Base-by-base conservation (phyloP, 352 stramenopile genomes). In the Globisporangium orthogonon region DNA sequence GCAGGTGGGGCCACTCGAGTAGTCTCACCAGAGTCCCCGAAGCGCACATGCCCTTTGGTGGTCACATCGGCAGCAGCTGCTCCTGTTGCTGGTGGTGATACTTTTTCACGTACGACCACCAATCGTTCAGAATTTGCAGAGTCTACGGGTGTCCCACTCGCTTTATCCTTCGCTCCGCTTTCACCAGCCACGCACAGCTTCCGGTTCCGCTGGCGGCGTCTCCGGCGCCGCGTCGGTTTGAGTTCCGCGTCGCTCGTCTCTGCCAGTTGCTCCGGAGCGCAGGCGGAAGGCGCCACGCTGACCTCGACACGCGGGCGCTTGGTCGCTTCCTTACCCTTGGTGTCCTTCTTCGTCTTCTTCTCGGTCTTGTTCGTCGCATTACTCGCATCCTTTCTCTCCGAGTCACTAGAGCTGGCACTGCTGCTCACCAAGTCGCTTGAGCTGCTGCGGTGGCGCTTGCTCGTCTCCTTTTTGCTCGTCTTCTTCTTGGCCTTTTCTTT, bases 21-120 rank as follows among this genome's bases (percentile, higher is more conserved):
- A 28, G 50, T 30, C 50, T 83, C 61, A 5, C 66, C 62, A 28
- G 59, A 54, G 47, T 67, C 60, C 15, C 76, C 74, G 62, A 83
- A 83, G 23, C 73, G 62, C 10, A 83, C 52, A 51, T 83, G 74
- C 30, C 41, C 57, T 31, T 68, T 78, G 4, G 58, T 39, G 31
- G 35, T 10, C 7, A 10, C 35, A 29, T 39, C 5, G 39, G 43
- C 17, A 54, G 46, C 13, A 9, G 18, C 7, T 50, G n/a, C 29
- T 52, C 28, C 23, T 23, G 23, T 23, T 23, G 23, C 23, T 23
- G 46, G 14, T 9, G 35, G 35, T 31, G 46, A 23, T 23, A 23
- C 23, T 23, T 23, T 23, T 1, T 23, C 23, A 23, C 23, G 23
- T 23, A 23, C 23, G 23, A 23, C 23, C 23, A 23, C 23, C 23